These are phyloP conservation scores for Lotus japonicus DNA, from an alignment of 306 rosid species.

Conservation along the genomic window DNA sequence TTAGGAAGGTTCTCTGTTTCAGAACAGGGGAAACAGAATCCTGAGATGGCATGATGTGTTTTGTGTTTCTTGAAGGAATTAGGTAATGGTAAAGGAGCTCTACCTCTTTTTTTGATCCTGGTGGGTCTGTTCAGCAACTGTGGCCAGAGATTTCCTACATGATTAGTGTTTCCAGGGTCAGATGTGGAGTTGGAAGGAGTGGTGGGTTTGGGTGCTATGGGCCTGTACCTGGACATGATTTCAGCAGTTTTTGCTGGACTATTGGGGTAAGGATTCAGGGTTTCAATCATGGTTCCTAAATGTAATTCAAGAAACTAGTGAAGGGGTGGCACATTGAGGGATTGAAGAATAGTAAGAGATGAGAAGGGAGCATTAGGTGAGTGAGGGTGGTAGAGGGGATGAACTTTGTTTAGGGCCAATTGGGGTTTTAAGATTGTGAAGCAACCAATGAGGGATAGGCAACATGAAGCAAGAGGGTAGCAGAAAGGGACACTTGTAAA, in stretches of 20 bases:
- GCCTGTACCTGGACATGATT: constrained; percentile 68
- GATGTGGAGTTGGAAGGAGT: constrained; percentile 11
- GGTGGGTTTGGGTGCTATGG: constrained; percentile 70
- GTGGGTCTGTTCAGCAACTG: constrained; percentile 56
- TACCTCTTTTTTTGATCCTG: constrained; percentile 48
- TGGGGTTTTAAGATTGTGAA: not conserved
- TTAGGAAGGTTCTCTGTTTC: not conserved
- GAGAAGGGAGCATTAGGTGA: too few relatives aligned
- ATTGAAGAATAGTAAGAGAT: too few relatives aligned
- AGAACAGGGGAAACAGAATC: constrained; percentile 29
- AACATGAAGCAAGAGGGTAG: constrained; percentile 26
- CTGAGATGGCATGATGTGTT: constrained; percentile 1
- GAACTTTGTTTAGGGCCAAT: not conserved
- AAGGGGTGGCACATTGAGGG: not conserved
- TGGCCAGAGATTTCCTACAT: constrained; percentile 34
- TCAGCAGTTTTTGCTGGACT: constrained; percentile 48
- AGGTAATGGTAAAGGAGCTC: constrained; percentile 35
- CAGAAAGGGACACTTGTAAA: constrained; percentile 44
- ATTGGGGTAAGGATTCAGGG: constrained; percentile 37
- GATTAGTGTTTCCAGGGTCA: constrained; percentile 17
- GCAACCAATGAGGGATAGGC: constrained; percentile 35
- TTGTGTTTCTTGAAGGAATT: constrained; percentile 38
- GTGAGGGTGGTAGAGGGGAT: not conserved
- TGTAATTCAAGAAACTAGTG: too few relatives aligned
- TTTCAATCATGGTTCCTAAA: constrained; percentile 46